Evolutionary conservation across 2,329 filamentous ascomycete species (phyloP).

Genomic region (Didymella glomerata): DNA sequence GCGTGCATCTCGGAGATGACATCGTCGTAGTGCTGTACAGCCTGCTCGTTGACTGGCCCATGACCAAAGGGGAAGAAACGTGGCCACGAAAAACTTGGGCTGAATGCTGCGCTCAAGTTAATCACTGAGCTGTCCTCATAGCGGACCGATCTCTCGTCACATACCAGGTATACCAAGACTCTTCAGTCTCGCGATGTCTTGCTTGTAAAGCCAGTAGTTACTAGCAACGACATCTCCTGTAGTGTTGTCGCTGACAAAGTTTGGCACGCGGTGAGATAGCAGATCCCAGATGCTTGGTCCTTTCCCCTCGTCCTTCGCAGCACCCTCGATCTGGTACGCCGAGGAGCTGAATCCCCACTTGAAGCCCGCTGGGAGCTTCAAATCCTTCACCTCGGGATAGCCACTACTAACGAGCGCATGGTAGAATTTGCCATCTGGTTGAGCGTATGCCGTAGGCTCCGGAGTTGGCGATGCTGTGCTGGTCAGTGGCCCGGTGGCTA

Average conservation of each 20-base stretch:
- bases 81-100: constrained; percentile 51
- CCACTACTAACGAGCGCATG: constrained; percentile 55
- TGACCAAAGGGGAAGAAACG: constrained; percentile 52
- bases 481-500: constrained; percentile 54
- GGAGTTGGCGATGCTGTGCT: constrained; percentile 55
- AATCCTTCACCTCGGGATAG: constrained; percentile 41
- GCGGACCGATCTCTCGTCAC: background rate
- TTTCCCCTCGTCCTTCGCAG: constrained; percentile 54
- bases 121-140: background rate
- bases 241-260: constrained; percentile 52
- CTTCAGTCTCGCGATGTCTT: constrained; percentile 53
- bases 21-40: constrained; percentile 52
- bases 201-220: constrained; percentile 56
- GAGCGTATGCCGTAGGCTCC: constrained; percentile 52
- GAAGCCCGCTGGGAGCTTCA: constrained; percentile 55
- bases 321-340: constrained; percentile 56
- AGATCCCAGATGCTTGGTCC: constrained; percentile 57
- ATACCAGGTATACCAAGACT: constrained; percentile 40
- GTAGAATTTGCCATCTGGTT: constrained; percentile 49
- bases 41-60: constrained; percentile 49
- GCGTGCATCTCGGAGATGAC: constrained; percentile 50
- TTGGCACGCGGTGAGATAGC: constrained; percentile 53
- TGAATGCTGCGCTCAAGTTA: constrained; percentile 35
- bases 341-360: constrained; percentile 54
- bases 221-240: constrained; percentile 54